Conservation (phyloP, 1,139 yeast species). For the Protomyces inouyei region DNA sequence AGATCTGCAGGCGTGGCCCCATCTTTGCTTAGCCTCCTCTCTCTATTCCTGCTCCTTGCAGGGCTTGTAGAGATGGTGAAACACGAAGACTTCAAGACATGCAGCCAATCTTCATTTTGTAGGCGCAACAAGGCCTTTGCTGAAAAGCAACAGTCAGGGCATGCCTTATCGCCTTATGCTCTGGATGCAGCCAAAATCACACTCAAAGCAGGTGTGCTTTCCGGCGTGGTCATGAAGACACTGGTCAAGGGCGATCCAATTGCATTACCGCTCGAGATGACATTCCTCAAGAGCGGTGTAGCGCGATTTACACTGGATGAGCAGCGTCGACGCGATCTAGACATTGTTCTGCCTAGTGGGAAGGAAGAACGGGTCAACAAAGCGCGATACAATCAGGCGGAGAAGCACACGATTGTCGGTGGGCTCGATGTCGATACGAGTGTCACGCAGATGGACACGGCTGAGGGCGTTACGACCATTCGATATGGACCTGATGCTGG, state of each 20-base stretch:
- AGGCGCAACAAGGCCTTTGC: slow-evolving; percentile 73
- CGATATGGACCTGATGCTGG: slow-evolving; percentile 45
- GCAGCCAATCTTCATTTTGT: slow-evolving; percentile 83
- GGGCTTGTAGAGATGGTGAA: slow-evolving; percentile 49
- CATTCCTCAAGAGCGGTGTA: slow-evolving; percentile 52
- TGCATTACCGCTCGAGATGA: slow-evolving; percentile 54
- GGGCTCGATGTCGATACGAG: slow-evolving; percentile 34
- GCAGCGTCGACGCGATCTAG: slow-evolving; percentile 42
- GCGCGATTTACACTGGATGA: slow-evolving; percentile 66
- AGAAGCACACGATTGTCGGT: slow-evolving; percentile 54
- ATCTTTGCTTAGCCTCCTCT: background rate
- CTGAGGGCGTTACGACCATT: slow-evolving; percentile 35
- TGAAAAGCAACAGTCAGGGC: slow-evolving; percentile 36
- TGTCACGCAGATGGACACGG: slow-evolving; percentile 21
- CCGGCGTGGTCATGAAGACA: slow-evolving; percentile 50
- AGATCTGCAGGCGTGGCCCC: background rate
- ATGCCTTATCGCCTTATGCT: slow-evolving; percentile 49
- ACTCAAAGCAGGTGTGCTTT: slow-evolving; percentile 38
- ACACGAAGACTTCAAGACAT: slow-evolving; percentile 67
- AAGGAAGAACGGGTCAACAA: slow-evolving; percentile 25
- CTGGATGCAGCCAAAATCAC: slow-evolving; percentile 47
- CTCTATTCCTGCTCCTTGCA: slow-evolving; percentile 2
- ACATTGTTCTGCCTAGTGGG: slow-evolving; percentile 36
- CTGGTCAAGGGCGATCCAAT: slow-evolving; percentile 37
- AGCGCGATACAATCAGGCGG: slow-evolving; percentile 58